Base-by-base conservation (phyloP, 2,329 filamentous ascomycete species). In the Blastomyces parvus region DNA sequence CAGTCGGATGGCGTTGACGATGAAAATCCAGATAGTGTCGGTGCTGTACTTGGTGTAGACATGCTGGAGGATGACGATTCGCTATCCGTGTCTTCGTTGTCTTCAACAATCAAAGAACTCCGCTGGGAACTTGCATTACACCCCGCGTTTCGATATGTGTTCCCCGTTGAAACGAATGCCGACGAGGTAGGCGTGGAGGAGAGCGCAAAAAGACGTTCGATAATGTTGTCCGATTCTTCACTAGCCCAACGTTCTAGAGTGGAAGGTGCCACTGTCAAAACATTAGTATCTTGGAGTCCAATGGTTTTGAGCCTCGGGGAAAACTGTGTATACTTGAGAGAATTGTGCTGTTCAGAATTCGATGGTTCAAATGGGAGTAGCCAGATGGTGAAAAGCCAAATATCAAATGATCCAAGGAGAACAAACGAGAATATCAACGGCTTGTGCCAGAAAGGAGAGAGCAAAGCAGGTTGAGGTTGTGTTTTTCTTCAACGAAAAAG, bases 11-110 rank as follows among this genome's bases (percentile, higher is more conserved):
- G 66, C 19, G 25, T 27, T 11, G 60, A 62, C n/a, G 19, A 53
- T 19, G 71, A 73, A 59, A 70, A 70, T 59, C 69, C 71, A 11
- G 73, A 73, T 36, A 77, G 66, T 38, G 68, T 73, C 13, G 74
- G 74, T 7, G 73, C 66, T 17, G 67, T 63, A 38, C 68, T 68
- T 25, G 69, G 67, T 38, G 70, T 67, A 25, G 64, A 60, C 66
- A 66, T 68, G 36, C 61, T 62, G 60, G 52, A 59, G 14, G 55
- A 40, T n/a, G 48, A 61, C 6, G 56, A 46, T 60, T 53, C 59
- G 25, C 63, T 61, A 40, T 30, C 46, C 14, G 57, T 40, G 27
- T 59, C 60, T 33, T 53, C 44, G 52, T 38, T 57, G 38, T 53
- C 52, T 42, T 62, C 59, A 27, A 59, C 64, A 55, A 56, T 63